Conservation (phyloP, 2,329 filamentous ascomycete species). For the Cladosporium halotolerans region DNA sequence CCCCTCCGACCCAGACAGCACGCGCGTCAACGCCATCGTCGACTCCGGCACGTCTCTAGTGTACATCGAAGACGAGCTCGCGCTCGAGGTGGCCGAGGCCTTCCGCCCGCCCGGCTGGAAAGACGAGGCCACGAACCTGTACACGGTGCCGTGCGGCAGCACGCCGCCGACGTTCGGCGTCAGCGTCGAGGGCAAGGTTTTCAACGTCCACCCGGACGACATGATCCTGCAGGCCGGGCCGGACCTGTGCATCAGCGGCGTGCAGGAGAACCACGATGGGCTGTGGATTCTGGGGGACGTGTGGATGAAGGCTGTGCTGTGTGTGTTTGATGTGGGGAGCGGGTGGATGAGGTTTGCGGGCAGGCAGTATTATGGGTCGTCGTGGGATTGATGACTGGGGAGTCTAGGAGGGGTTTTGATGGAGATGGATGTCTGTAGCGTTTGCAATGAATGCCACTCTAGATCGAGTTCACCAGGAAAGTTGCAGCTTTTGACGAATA, state of each 20-base stretch:
- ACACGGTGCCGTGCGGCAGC: slow-evolving; percentile 37
- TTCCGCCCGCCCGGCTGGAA: slow-evolving; percentile 38
- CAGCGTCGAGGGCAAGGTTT: slow-evolving; percentile 32
- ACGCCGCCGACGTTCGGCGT: slow-evolving; percentile 38
- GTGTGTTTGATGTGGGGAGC: slow-evolving; percentile 46
- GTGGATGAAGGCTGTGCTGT: slow-evolving; percentile 46
- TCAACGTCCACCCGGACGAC: slow-evolving; percentile 27
- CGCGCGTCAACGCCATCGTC: slow-evolving; percentile 37
- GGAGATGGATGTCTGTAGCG: no score
- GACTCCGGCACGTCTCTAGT: slow-evolving; percentile 41
- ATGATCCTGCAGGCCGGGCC: slow-evolving; percentile 20
- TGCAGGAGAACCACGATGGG: slow-evolving; percentile 28
- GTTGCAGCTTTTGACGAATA: no score
- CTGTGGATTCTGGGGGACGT: slow-evolving; percentile 40
- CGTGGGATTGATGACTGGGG: not conserved
- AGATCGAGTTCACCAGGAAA: no score
- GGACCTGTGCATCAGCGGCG: slow-evolving; percentile 29
- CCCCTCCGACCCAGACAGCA: slow-evolving; percentile 22
- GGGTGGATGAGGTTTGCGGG: slow-evolving; percentile 43
- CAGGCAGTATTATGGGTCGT: slow-evolving; percentile 22
- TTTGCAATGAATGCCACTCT: no score
- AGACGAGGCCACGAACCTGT: not conserved
- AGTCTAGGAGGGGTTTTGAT: not conserved
- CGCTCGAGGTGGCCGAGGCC: slow-evolving; percentile 32
- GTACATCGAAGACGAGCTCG: slow-evolving; percentile 35